These are phyloP conservation scores for Ballota nigra DNA, from an alignment of 257 asterid species.

Conservation along the genomic window DNA sequence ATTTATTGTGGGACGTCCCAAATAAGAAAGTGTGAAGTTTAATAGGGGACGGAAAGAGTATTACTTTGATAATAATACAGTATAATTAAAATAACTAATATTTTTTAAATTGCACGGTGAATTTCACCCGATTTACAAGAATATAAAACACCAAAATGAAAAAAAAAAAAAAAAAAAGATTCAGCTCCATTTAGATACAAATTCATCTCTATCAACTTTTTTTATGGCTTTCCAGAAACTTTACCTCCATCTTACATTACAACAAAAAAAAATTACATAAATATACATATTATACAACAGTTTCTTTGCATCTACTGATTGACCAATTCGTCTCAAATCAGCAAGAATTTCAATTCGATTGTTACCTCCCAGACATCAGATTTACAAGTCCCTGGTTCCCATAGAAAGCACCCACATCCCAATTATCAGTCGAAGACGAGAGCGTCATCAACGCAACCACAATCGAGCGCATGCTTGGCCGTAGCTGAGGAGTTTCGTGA, in stretches of 20 bases:
- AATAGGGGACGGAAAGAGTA: no score
- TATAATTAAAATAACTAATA: no score
- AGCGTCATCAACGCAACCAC: constrained; percentile 92
- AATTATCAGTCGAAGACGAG: constrained; percentile 80
- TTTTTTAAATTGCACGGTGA: no score
- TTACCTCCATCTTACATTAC: background rate
- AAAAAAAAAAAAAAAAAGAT: background rate
- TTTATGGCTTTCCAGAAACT: background rate
- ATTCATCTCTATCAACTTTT: background rate
- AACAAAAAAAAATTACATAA: background rate
- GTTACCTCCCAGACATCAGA: constrained; percentile 75
- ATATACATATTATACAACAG: background rate
- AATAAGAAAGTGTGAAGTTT: no score
- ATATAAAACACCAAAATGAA: no score
- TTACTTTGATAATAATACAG: no score
- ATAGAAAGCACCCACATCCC: constrained; percentile 85
- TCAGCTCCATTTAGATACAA: background rate
- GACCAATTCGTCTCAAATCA: background rate
- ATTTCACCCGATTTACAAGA: no score
- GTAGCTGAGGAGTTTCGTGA: constrained; percentile 74
- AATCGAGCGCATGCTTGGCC: constrained; percentile 87
- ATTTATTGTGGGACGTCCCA: no score
- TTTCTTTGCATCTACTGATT: background rate
- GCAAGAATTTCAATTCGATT: background rate
- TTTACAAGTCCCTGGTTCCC: constrained; percentile 65